Base-by-base conservation (phyloP, 1,284 basidiomycete species). In the Cryptococcus floricola region DNA sequence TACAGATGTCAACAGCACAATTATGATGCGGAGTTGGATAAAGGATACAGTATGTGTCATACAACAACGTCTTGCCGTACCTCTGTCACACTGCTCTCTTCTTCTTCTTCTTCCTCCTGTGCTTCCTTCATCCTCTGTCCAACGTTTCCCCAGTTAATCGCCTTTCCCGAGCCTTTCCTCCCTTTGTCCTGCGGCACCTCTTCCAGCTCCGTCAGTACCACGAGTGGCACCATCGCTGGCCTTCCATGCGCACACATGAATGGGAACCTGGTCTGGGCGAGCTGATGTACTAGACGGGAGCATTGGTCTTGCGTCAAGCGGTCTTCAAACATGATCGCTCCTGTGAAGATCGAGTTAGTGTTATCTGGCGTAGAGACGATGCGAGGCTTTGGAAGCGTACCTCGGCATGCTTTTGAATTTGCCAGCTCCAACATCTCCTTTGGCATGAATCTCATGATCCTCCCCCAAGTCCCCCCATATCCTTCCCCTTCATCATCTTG, bases 261-360 rank as follows among this genome's bases (percentile, higher is more conserved):
- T 1, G 94, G 93, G 65, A 90, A 87, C 3, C 82, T 80, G 1
- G 90, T 89, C 56, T 81, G 70, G 4, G 85, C 81, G 23, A 97
- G 80, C 62, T 85, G 81, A 6, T 69, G 63, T 39, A 97, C 78
- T 41, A 98, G 81, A 31, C 81, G 80, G 62, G 81, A 71, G 71
- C 89, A 90, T 69, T 95, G 90, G 38, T 82, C 80, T 3, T 76
- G 54, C 16, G 79, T 83, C 48, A 98, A 80, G 1, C 79, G 59
- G 71, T 97, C 94, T 64, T 92, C 93, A 80, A 98, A 98, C 94
- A 98, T 97, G 74, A 96, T 89, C 0, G 93, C 91, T 48, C 90
- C 91, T 93, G 69, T 9, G 39, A 13, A 31, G 6, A 10, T 44
- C 16, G 23, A 23, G 37, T 48, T 31, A 16, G 9, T 46, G 14